Base-by-base conservation (phyloP, 192 early-diverging fungal genomes). In the Coemansia biformis region DNA sequence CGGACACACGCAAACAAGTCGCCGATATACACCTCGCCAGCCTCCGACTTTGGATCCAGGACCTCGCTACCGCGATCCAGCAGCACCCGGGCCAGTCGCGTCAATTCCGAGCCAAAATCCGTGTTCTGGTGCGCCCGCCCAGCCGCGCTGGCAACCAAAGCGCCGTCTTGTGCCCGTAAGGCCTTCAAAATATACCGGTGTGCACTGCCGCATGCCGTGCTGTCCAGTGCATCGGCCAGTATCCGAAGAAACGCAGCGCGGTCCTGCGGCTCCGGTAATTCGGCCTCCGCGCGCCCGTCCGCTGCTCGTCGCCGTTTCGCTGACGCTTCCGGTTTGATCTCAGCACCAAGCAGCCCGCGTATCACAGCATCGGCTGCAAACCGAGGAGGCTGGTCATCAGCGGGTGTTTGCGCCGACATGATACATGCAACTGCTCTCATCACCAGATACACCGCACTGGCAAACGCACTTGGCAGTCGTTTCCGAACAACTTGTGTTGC, bases 1-100 rank as follows among this genome's bases (percentile, higher is more conserved):
- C 66, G 59, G 32, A 70, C 42, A 7, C 48, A 47, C 2, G 67
- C 67, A 58, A 70, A 70, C 26, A 70, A 34, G 18, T 48, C 50
- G 8, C 43, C 48, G 2, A 41, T 32, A 21, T 46, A 35, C 22
- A 33, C 26, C n/a, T 54, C 64, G 21, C 15, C 23, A 2, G 13
- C 26, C 2, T 24, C 18, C 3, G 26, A 22, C 5, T 19, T 16
- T 24, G 40, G 4, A 2, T 19, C 14, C 18, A 40, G n/a, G 4
- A 70, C 23, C 4, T 35, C 51, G 8, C 31, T 13, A 0, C 47
- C 46, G 2, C 38, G 35, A 3, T 19, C 43, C n/a, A 30, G 35
- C 37, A 70, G 33, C 3, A 55, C 59, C 8, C 18, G 9, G 0
- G 45, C 39, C 8, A 69, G 34, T 5, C 34, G 44, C 4, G 13